Base-by-base conservation (phyloP, 2,329 filamentous ascomycete genomes). In the Claviceps pusilla region DNA sequence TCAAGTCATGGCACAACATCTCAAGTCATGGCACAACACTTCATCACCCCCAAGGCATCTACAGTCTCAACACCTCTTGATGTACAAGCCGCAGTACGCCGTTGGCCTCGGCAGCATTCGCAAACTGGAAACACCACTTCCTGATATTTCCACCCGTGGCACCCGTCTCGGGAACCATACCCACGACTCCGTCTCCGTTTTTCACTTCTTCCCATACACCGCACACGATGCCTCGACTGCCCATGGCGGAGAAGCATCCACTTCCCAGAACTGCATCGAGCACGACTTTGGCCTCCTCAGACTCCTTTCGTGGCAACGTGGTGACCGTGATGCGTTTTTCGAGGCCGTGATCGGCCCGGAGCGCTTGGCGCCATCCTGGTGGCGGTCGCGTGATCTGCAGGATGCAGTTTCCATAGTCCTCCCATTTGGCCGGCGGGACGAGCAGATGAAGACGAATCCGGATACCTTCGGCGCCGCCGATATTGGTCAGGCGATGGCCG, bases 291-390 rank as follows among this genome's bases (percentile, higher is more conserved):
- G 80, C 79, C 58, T 72, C 67, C 39, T 78, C 75, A 24, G 69
- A 66, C n/a, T 73, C 68, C 64, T 78, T 80, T 67, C 82, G 80
- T 1, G 82, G 83, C 63, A 88, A 84, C 6, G 82, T 83, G 4
- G 79, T 80, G 29, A 96, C 83, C 16, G 95, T 74, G 56, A 98
- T 82, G 9, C 91, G 83, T 72, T 96, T 96, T 71, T 95, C 87
- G 58, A 86, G 71, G 19, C 83, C 82, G 60, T 83, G 77, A 57
- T 82, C 74, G 58, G 78, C 78, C 45, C 75, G 72, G 53, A 80
- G 73, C 56, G 76, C 80, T 69, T 78, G 79, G 46, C 73, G 73
- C 66, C 77, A 78, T 7, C 79, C 79, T 41, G 70, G 78, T 52
- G 76, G 84, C n/a, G 88, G 86, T 19, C 82, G 80, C 65, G 89